Conservation (phyloP, 805 yeast genomes). For the Candida yuanshanica region DNA sequence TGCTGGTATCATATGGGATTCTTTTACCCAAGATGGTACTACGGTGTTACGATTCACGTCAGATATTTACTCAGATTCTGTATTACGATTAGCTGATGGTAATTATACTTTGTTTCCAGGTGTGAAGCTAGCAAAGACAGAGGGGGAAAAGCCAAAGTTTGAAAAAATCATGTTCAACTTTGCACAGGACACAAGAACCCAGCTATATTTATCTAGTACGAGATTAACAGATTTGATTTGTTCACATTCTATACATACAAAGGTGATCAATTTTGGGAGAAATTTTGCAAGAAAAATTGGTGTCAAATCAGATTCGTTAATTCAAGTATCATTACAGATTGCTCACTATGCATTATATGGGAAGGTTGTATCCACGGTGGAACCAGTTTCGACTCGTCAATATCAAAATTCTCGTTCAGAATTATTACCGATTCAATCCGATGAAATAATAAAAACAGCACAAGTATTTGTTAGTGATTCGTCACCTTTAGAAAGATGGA, state of each 20-base stretch:
- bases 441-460: conserved; percentile 42
- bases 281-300: conserved; percentile 74
- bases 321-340: conserved; percentile 85
- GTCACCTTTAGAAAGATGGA: conserved; percentile 41
- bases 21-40: conserved; percentile 91
- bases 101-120: conserved; percentile 38
- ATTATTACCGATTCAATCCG: conserved; percentile 59
- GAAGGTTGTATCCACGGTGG: conserved; percentile 80
- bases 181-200: conserved; percentile 31
- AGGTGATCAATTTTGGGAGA: conserved; percentile 72
- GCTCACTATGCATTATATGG: conserved; percentile 91
- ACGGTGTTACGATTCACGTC: conserved; percentile 83
- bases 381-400: conserved; percentile 77
- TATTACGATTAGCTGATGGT: conserved; percentile 76
- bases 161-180: conserved; percentile 32
- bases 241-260: conserved; percentile 72
- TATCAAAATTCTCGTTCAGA: conserved; percentile 69
- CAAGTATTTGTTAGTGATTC: conserved; percentile 60
- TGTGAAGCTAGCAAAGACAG: conserved; percentile 21
- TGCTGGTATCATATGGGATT: conserved; percentile 88
- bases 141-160: conserved; percentile 13
- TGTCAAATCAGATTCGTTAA: conserved; percentile 82
- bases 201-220: conserved; percentile 80
- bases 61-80: conserved; percentile 86
- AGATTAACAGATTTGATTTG: conserved; percentile 78